Percentiles rank a stretch among this genome's conserved stretches.
phyloP scores from a whole-genome alignment of 2,329 filamentous ascomycete genomes.

The Alternaria triticina region DNA sequence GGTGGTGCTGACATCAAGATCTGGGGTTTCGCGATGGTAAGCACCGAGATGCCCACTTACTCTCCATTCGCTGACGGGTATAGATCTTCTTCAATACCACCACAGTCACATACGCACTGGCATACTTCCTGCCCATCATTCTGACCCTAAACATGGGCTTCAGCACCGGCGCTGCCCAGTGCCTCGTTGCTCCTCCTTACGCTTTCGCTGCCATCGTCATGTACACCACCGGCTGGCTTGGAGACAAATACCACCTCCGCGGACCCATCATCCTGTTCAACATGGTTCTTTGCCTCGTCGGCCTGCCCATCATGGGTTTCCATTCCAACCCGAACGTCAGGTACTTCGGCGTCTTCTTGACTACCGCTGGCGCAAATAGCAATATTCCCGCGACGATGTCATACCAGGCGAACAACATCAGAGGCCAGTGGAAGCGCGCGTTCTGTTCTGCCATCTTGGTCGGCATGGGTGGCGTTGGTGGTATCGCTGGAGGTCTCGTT shows the following conservation, averaged over 20 bases:
- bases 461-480: constrained; percentile 77
- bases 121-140: constrained; percentile 81
- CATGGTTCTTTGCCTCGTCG: constrained; percentile 70
- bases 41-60: background rate
- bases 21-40: constrained; percentile 59
- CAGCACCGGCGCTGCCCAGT: constrained; percentile 67
- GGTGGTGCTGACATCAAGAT: constrained; percentile 59
- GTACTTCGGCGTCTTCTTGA: constrained; percentile 78
- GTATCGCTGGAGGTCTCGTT: constrained; percentile 76
- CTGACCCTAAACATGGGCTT: constrained; percentile 69
- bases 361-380: constrained; percentile 77
- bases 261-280: constrained; percentile 47
- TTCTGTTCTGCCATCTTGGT: constrained; percentile 79
- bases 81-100: constrained; percentile 67
- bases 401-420: constrained; percentile 87
- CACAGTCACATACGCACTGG: constrained; percentile 75
- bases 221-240: constrained; percentile 65
- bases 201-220: constrained; percentile 47
- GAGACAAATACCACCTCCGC: constrained; percentile 71
- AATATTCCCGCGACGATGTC: constrained; percentile 78
- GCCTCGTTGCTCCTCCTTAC: constrained; percentile 65
- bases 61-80: constrained; percentile 16
- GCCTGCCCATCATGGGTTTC: constrained; percentile 76
- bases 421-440: constrained; percentile 87
- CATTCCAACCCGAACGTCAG: constrained; percentile 61